These are phyloP conservation scores for Amoebophrya sp. DNA, from an alignment of 169 alveolate species.

Conservation along the genomic window DNA sequence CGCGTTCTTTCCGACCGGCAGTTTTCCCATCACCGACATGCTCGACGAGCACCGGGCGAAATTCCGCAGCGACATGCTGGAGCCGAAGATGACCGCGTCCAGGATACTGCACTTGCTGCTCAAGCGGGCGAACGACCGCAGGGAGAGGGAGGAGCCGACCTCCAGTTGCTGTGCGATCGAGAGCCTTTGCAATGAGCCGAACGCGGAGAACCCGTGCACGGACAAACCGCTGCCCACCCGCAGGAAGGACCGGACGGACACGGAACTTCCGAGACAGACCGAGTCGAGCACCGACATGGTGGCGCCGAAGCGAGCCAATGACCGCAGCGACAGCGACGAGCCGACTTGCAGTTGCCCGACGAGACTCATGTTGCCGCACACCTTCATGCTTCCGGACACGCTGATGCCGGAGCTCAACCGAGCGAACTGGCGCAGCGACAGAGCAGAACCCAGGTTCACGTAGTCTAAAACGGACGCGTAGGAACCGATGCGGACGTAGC, in stretches of 20 bases:
- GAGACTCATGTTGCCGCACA: background rate
- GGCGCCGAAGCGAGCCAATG: constrained; percentile 1
- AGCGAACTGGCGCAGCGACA: background rate
- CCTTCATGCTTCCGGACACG: background rate
- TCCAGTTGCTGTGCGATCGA: background rate
- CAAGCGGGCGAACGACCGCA: constrained; percentile 29
- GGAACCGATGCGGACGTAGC: background rate
- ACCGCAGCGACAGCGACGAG: background rate
- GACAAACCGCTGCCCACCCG: constrained; percentile 22
- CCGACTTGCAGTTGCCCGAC: background rate
- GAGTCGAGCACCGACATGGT: background rate
- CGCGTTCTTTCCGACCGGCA: background rate
- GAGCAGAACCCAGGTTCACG: background rate
- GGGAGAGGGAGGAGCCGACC: background rate
- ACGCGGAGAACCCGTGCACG: background rate
- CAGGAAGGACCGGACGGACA: background rate
- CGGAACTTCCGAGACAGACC: background rate
- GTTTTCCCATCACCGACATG: background rate
- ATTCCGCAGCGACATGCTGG: background rate
- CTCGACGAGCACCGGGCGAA: background rate
- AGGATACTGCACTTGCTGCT: background rate
- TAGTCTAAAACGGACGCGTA: background rate
- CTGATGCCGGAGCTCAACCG: background rate
- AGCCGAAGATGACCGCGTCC: background rate
- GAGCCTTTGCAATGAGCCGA: background rate